A percentile compares a stretch with the other conserved stretches of the same genome.
These are phyloP conservation scores for Diaporthe aspalathi DNA, from an alignment of 2,329 filamentous ascomycete genomes.

Conservation along the genomic window DNA sequence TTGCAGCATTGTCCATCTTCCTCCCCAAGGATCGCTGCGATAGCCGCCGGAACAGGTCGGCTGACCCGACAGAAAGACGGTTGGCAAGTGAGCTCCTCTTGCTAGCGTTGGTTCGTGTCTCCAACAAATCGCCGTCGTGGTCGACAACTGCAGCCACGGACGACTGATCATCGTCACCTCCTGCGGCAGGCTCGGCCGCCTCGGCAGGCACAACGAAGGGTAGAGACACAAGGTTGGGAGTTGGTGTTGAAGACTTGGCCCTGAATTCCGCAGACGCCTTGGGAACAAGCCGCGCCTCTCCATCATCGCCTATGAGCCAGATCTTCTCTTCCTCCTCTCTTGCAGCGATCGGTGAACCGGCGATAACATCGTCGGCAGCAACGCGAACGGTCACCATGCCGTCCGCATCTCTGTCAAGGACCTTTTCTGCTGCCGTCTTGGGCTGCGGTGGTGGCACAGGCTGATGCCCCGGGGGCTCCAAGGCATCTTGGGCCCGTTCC, in stretches of 20 bases:
- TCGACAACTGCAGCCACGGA: conserved; percentile 79
- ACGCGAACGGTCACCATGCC: conserved; percentile 66
- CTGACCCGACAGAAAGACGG: conserved; percentile 61
- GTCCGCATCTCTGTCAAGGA: conserved; percentile 55
- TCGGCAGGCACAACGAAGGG: conserved; percentile 70
- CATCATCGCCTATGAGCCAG: conserved; percentile 48
- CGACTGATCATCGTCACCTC: conserved; percentile 66
- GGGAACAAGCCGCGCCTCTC: conserved; percentile 46
- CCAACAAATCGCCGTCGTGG: conserved; percentile 60
- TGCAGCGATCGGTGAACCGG: conserved; percentile 43
- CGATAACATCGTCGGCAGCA: conserved; percentile 59
- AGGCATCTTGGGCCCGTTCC: not conserved
- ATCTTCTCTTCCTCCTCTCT: conserved; percentile 51
- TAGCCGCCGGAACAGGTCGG: conserved; percentile 56
- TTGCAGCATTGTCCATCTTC: conserved; percentile 42
- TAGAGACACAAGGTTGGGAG: conserved; percentile 70
- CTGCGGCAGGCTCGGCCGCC: conserved; percentile 41
- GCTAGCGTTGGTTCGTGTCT: conserved; percentile 40
- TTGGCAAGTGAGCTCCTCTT: conserved; percentile 57
- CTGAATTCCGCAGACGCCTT: conserved; percentile 45
- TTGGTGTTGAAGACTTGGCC: conserved; percentile 52
- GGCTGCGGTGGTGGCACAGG: conserved; percentile 43
- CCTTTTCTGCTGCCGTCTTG: conserved; percentile 54
- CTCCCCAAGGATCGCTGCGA: conserved; percentile 51
- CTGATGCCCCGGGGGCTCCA: conserved; percentile 1